Base-by-base conservation (phyloP, 192 early-diverging fungal species). In the Dissophora globulifera region DNA sequence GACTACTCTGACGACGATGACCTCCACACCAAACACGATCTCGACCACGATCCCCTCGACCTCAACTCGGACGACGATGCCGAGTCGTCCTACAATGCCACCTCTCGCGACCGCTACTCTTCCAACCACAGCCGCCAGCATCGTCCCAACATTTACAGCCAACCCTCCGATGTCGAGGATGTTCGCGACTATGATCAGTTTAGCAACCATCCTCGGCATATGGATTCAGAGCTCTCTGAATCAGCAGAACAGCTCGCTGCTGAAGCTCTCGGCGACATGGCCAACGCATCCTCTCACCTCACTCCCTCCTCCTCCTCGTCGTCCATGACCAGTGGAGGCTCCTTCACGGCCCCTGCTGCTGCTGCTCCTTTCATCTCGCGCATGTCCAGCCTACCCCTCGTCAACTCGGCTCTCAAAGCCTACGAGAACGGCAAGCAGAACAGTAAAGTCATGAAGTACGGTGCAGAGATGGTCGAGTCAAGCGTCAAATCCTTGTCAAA, bases 401-500 rank as follows among this genome's bases (percentile, higher is more conserved):
- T 96, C 33, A 93, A 90, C 63, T 86, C 86, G n/a, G 89, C 90
- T 1, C 61, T 94, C 15, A 83, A 83, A 9, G 90, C 88, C 12
- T 95, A 95, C 61, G 90, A 90, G 54, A 84, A 82, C n/a, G 88
- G 90, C 15, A 90, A 91, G 67, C 78, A 89, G 53, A 83, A 82
- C 50, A 83, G 76, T 78, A 54, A 79, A 68, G 81, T 88, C 19
- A 70, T 92, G 30, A 90, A 76, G 72, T 89, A 87, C 63, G 89
- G 90, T 29, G 89, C 90, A 25, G 87, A 90, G 60, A 89, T 89
- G 62, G 89, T 95, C 16, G 95, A 94, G 65, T 89, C 88, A 13
- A 85, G 88, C 11, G 88, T 92, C 20, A 87, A 87, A 52, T 85
- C 82, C 9, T 82, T 95, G 58, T 89, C 88, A 62, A 81, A 87